Evolutionary conservation across 2,329 filamentous ascomycete genomes (phyloP).

Genomic region (Neofusicoccum ribis): DNA sequence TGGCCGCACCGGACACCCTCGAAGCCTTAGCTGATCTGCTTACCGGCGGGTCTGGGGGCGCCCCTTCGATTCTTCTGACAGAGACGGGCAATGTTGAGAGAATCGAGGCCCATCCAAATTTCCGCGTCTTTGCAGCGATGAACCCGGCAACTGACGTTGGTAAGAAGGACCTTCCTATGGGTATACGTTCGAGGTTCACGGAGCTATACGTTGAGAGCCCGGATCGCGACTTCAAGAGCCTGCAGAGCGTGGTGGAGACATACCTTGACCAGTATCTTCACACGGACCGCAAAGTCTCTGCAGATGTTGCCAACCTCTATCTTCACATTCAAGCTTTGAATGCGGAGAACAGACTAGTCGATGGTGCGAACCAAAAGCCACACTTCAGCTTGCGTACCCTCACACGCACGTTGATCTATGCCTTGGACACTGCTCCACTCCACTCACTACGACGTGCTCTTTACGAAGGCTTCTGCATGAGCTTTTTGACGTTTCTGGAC

Average conservation of each 20-base stretch:
- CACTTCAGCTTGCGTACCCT: slow-evolving; percentile 96
- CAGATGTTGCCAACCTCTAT: slow-evolving; percentile 85
- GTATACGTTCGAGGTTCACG: slow-evolving; percentile 88
- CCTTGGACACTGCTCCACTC: slow-evolving; percentile 76
- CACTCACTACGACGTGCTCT: slow-evolving; percentile 85
- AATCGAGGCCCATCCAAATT: slow-evolving; percentile 84
- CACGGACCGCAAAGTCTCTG: slow-evolving; percentile 59
- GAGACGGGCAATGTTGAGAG: slow-evolving; percentile 93
- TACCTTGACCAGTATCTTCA: slow-evolving; percentile 73
- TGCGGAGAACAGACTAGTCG: slow-evolving; percentile 80
- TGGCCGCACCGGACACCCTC: slow-evolving; percentile 90
- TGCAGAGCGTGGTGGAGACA: slow-evolving; percentile 82
- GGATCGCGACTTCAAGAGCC: slow-evolving; percentile 80
- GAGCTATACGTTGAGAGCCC: slow-evolving; percentile 93
- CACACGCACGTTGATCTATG: slow-evolving; percentile 86
- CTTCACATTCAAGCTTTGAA: slow-evolving; percentile 81
- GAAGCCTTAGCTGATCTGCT: slow-evolving; percentile 91
- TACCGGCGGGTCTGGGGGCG: slow-evolving; percentile 66
- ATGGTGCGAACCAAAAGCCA: slow-evolving; percentile 92
- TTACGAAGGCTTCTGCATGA: slow-evolving; percentile 97
- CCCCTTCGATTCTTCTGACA: slow-evolving; percentile 82
- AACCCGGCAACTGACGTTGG: slow-evolving; percentile 97
- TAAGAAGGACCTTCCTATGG: slow-evolving; percentile 88
- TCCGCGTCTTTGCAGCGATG: slow-evolving; percentile 97
- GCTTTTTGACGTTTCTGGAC: slow-evolving; percentile 87